Evolutionary conservation across 371 early-diverging fungal genomes (phyloP).

Genomic region (Zopfochytrium polystomum): DNA sequence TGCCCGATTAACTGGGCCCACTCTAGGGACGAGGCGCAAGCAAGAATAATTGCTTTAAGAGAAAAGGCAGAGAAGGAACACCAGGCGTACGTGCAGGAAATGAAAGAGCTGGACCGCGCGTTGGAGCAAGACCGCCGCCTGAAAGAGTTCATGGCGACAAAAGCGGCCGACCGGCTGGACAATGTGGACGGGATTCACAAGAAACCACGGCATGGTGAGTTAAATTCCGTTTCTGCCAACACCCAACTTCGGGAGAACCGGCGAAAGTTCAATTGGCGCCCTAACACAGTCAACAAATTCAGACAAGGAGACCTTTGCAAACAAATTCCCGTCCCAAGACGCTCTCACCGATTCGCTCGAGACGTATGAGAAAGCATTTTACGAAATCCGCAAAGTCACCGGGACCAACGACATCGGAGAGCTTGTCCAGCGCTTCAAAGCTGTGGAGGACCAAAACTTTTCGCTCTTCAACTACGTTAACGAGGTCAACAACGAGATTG

Average conservation of each 20-base stretch:
- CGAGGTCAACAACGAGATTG: conserved; percentile 57
- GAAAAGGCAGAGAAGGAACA: conserved; percentile 61
- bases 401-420: conserved; percentile 48
- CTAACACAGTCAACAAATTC: background rate
- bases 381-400: conserved; percentile 48
- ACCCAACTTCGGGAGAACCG: background rate
- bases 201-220: conserved; percentile 19
- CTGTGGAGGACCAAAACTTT: conserved; percentile 59
- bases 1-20: too few relatives aligned
- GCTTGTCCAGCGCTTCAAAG: conserved; percentile 52
- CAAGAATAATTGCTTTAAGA: conserved; percentile 48
- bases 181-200: conserved; percentile 15
- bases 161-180: conserved; percentile 46
- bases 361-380: conserved; percentile 49
- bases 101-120: conserved; percentile 56
- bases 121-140: conserved; percentile 56
- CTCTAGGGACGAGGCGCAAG: conserved; percentile 58
- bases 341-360: conserved; percentile 43
- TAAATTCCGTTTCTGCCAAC: background rate
- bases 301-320: conserved; percentile 39
- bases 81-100: conserved; percentile 57
- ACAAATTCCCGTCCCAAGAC: conserved; percentile 49
- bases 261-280: background rate
- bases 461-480: conserved; percentile 61
- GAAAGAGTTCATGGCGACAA: conserved; percentile 58